Conservation (phyloP, 306 rosid genomes). For the Gillenia trifoliata region DNA sequence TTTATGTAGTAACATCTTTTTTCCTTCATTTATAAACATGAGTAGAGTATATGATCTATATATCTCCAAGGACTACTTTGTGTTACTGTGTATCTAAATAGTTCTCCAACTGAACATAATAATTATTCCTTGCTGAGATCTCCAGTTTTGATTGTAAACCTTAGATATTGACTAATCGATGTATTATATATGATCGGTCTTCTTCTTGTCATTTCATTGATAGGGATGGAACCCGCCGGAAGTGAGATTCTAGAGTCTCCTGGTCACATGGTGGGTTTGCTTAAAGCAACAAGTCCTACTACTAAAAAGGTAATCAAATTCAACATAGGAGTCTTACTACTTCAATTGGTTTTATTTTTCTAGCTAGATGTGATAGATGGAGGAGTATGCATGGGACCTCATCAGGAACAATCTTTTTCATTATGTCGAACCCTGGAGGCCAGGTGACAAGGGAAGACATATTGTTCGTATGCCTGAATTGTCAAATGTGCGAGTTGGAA, state of each 20-base stretch:
- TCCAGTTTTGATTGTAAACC: neutral
- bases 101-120: neutral
- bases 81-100: neutral
- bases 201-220: neutral
- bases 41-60: neutral
- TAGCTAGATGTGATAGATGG: neutral
- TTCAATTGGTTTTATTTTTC: neutral
- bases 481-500: neutral
- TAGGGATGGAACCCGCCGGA: constrained; percentile 28
- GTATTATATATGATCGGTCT: neutral
- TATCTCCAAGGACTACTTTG: neutral
- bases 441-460: neutral
- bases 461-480: neutral
- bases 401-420: neutral
- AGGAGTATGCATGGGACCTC: neutral
- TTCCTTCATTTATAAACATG: neutral
- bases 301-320: constrained; percentile 18
- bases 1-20: neutral
- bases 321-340: neutral
- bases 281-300: constrained; percentile 17
- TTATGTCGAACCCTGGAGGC: neutral
- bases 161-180: neutral
- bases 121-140: neutral
- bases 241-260: constrained; percentile 19
- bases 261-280: constrained; percentile 29